Evolutionary conservation across 2,329 filamentous ascomycete genomes (phyloP), one percentile per base, ranked within the genome.

Genomic region (Colletotrichum neosansevieriae): DNA sequence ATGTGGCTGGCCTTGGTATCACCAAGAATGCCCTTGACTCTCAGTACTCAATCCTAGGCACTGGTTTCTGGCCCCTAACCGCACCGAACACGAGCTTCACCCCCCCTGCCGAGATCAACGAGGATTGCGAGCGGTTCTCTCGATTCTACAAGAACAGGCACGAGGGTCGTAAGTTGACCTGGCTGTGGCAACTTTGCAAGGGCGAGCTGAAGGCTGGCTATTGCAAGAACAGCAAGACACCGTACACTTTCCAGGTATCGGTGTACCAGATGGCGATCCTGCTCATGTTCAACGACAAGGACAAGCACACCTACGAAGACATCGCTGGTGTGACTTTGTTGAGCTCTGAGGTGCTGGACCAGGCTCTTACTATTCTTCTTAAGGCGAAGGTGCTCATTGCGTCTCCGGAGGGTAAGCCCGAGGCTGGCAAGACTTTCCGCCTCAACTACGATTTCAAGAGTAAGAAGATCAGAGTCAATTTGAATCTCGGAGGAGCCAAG

Each of bases 101-200:
- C 56, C 93, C 96, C 1, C 96, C 96, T 1, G 85, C 89, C 11
- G 93, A 95, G 75, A 94, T 99, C 71, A 88, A 91, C 69, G 90
- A 91, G 72, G 96, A 97, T 19, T 94, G 95, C 72, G 94, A 98
- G 75, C 91, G 93, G 21, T 99, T 99, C 79, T 86, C 90, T 34
- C 90, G 88, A 36, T 99, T 97, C 79, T 99, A 99, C 85, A 94
- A 93, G 81, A 91, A 94, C 79, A 99, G 98, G 86, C 96, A 99
- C 78, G 96, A 92, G 73, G 96, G 96, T 40, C 92, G 96, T 70
- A 99, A 98, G 82, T 86, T 99, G 44, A 97, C 95, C 7, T 99
- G 96, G 96, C 81, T 99, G 64, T 99, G 96, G 96, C 94, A 98
- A 78, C 84, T 99, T 59, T 98, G 94, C 86, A 99, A 98, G 84